Evolutionary conservation across 2,329 filamentous ascomycete genomes (phyloP).

Genomic region (Zopfia rhizophila): DNA sequence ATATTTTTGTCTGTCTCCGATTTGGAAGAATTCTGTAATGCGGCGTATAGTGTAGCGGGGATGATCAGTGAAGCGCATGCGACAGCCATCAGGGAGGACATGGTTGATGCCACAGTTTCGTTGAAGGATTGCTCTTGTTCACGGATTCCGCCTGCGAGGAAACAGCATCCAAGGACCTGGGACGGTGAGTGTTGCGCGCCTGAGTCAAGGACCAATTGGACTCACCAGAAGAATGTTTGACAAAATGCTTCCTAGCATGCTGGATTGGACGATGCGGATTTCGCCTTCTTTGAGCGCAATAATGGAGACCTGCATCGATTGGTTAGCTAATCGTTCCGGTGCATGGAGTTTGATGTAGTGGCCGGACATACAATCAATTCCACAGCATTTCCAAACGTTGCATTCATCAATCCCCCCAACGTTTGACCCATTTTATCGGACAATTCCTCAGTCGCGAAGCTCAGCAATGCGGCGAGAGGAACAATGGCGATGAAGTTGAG

Average conservation of each 20-base stretch:
- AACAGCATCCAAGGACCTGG: conserved; percentile 63
- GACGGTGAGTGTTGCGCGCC: conserved; percentile 64
- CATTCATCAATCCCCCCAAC: conserved; percentile 77
- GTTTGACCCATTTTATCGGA: conserved; percentile 77
- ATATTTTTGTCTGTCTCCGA: conserved; percentile 57
- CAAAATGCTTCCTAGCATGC: conserved; percentile 94
- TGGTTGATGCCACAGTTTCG: conserved; percentile 80
- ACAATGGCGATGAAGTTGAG: conserved; percentile 86
- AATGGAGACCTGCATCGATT: conserved; percentile 77
- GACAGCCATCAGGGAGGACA: conserved; percentile 69
- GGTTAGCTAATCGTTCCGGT: conserved; percentile 17
- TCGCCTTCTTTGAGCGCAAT: conserved; percentile 86
- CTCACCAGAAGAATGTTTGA: conserved; percentile 86
- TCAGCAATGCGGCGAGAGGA: conserved; percentile 76
- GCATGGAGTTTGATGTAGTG: conserved; percentile 9
- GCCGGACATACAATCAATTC: conserved; percentile 72
- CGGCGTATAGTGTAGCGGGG: conserved; percentile 63
- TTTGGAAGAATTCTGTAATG: conserved; percentile 51
- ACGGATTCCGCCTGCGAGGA: conserved; percentile 60
- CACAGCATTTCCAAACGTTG: conserved; percentile 82
- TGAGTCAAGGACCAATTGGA: conserved; percentile 72
- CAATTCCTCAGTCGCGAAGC: conserved; percentile 82
- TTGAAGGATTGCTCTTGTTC: conserved; percentile 68
- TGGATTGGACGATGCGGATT: conserved; percentile 96
- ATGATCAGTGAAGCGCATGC: conserved; percentile 65